Evolutionary conservation across 768 basidiomycete genomes (phyloP).

Genomic region (Pleurotus cornucopiae): DNA sequence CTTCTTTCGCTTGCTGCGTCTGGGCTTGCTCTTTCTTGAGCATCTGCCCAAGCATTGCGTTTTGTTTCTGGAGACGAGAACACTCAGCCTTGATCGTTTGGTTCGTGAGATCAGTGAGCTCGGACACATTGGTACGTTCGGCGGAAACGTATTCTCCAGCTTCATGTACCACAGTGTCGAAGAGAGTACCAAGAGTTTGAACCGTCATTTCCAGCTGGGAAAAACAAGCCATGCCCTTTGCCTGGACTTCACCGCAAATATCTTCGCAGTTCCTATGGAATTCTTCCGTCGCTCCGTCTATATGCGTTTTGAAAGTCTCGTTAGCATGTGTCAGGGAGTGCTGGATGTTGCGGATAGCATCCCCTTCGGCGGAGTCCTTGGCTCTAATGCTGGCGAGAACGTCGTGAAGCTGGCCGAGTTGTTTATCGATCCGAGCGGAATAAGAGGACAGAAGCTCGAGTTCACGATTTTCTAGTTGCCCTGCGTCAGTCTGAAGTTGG

Average conservation of each 20-base stretch:
- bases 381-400: slow-evolving; percentile 49
- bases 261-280: slow-evolving; percentile 45
- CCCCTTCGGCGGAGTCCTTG: slow-evolving; percentile 51
- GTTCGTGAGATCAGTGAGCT: slow-evolving; percentile 45
- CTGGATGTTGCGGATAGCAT: slow-evolving; percentile 46
- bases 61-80: slow-evolving; percentile 63
- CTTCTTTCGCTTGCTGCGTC: slow-evolving; percentile 64
- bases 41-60: slow-evolving; percentile 54
- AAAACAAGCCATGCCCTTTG: slow-evolving; percentile 40
- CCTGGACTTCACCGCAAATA: slow-evolving; percentile 43
- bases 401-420: slow-evolving; percentile 50
- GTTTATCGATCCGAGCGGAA: slow-evolving; percentile 51
- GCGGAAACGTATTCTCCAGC: slow-evolving; percentile 51
- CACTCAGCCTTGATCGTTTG: slow-evolving; percentile 50
- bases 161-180: slow-evolving; percentile 59
- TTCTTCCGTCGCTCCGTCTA: slow-evolving; percentile 51
- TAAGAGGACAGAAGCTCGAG: slow-evolving; percentile 46
- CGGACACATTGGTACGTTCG: slow-evolving; percentile 47
- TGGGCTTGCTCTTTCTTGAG: slow-evolving; percentile 64
- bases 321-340: slow-evolving; percentile 47
- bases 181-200: slow-evolving; percentile 49
- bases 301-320: slow-evolving; percentile 46
- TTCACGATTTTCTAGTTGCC: slow-evolving; percentile 53
- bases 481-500: slow-evolving; percentile 52
- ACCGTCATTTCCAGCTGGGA: slow-evolving; percentile 50